These are phyloP conservation scores for Geum urbanum DNA, from an alignment of 306 rosid genomes.

Conservation along the genomic window DNA sequence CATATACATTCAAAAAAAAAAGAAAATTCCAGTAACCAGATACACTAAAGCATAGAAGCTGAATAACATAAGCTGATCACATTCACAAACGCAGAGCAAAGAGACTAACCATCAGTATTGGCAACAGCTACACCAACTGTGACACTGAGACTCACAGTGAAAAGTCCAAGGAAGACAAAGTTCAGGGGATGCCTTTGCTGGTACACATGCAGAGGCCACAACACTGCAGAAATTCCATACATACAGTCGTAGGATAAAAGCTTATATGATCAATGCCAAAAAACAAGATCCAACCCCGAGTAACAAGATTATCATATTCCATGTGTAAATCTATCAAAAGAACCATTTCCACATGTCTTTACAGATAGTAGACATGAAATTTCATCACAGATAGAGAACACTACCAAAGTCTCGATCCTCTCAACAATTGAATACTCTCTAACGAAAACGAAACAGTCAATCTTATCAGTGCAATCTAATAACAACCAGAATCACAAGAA, in stretches of 20 bases:
- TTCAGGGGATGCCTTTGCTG: conserved; percentile 88
- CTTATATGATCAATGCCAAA: background rate
- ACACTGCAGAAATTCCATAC: conserved; percentile 50
- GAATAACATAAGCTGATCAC: background rate
- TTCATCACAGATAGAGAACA: background rate
- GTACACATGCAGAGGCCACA: conserved; percentile 75
- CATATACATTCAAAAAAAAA: no score
- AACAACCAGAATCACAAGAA: background rate
- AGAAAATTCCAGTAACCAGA: no score
- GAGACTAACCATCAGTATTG: conserved; percentile 63
- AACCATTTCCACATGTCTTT: background rate
- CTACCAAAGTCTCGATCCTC: background rate
- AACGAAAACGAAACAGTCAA: no score
- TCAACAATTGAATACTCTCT: background rate
- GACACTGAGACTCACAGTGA: conserved; percentile 68
- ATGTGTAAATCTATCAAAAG: background rate
- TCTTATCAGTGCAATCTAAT: background rate
- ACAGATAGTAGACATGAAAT: no score
- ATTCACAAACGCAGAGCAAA: background rate
- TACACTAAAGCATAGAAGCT: no score
- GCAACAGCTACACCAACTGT: conserved; percentile 85
- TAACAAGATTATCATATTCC: background rate
- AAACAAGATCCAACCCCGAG: no score
- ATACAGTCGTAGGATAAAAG: background rate
- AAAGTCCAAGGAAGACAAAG: conserved; percentile 75